phyloP scores from a whole-genome alignment of 1,284 basidiomycete species.

The Fomitopsis pinicola region DNA sequence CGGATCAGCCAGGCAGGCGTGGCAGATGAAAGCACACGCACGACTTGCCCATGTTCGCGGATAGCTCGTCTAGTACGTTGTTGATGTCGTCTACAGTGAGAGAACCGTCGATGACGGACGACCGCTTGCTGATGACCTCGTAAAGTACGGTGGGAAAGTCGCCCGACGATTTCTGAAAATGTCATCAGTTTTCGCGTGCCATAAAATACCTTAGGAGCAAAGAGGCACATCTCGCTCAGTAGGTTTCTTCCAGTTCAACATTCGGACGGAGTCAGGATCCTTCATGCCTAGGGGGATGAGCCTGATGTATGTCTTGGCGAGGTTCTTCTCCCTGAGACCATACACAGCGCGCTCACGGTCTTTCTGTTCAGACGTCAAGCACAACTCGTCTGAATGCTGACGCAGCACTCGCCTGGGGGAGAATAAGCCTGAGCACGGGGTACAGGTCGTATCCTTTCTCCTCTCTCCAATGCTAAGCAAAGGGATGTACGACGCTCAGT shows the following conservation, averaged over 20 bases:
- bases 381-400: not conserved
- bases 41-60: constrained; percentile 67
- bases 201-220: not conserved
- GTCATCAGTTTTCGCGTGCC: not conserved
- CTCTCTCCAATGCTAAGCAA: constrained; percentile 66
- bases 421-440: constrained; percentile 68
- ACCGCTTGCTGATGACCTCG: constrained; percentile 81
- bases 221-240: constrained; percentile 56
- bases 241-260: constrained; percentile 91
- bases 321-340: constrained; percentile 86
- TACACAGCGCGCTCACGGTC: constrained; percentile 88
- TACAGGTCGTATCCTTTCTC: constrained; percentile 72
- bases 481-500: not conserved
- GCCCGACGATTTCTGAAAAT: constrained; percentile 58
- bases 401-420: constrained; percentile 58
- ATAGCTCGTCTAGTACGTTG: constrained; percentile 69
- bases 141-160: constrained; percentile 85
- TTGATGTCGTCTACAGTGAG: constrained; percentile 82
- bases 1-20: not conserved
- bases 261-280: constrained; percentile 73
- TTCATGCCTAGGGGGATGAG: constrained; percentile 77
- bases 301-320: constrained; percentile 88
- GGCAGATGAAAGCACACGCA: constrained; percentile 24
- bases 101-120: constrained; percentile 74
- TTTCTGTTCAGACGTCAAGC: constrained; percentile 49